phyloP scores from a whole-genome alignment of 73 alveolate species.

The Paramecium caudatum region DNA sequence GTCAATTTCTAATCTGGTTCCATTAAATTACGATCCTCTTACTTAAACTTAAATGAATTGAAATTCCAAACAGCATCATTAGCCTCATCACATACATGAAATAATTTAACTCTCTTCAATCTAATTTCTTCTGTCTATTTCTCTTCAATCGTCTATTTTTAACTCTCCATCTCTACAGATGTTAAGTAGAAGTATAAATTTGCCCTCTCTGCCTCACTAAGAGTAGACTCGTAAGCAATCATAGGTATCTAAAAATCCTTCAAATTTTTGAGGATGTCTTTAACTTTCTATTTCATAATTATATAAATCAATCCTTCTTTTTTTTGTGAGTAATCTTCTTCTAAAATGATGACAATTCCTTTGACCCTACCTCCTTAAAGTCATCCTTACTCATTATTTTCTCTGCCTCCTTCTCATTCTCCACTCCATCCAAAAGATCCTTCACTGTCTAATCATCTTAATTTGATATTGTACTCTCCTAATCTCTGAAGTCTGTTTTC shows the following conservation, averaged over 20 bases:
- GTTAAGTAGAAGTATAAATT: conserved; percentile 4
- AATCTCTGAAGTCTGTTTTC: background rate
- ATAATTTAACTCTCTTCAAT: conserved; percentile 24
- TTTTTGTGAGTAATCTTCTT: conserved; percentile 1
- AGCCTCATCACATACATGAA: conserved; percentile 3
- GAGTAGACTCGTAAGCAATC: background rate
- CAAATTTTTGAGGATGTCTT: conserved; percentile 10
- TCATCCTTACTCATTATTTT: conserved; percentile 45
- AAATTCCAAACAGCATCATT: background rate
- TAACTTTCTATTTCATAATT: conserved; percentile 39
- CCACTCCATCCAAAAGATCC: conserved; percentile 57
- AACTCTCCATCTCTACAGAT: conserved; percentile 22
- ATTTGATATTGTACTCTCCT: conserved; percentile 1
- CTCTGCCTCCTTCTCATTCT: conserved; percentile 69
- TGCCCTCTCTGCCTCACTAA: conserved; percentile 28
- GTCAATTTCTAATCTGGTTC: background rate
- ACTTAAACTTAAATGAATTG: conserved; percentile 17
- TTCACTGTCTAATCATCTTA: conserved; percentile 45
- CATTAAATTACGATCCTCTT: background rate
- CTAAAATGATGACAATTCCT: conserved; percentile 31
- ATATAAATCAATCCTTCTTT: conserved; percentile 51
- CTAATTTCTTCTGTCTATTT: conserved; percentile 14
- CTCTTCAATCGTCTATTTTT: conserved; percentile 4
- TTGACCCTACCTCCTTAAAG: conserved; percentile 1
- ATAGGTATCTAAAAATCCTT: conserved; percentile 17